Percentiles rank a stretch among this genome's conserved stretches.
Evolutionary conservation across 345 rosid species (phyloP).

Genomic region (Heritiera littoralis): DNA sequence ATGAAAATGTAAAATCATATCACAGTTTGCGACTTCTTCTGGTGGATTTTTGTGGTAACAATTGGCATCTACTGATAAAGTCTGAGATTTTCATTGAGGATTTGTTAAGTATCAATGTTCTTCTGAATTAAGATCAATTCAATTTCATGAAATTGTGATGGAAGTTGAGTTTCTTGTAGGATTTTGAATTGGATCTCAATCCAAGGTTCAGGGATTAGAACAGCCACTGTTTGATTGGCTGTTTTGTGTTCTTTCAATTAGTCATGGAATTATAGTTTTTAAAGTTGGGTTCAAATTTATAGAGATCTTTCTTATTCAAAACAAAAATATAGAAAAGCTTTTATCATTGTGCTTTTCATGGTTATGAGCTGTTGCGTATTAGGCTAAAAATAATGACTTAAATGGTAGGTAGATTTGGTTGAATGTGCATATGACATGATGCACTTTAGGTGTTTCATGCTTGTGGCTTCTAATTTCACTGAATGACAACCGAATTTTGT

Average conservation of each 20-base stretch:
- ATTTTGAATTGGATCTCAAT: background rate
- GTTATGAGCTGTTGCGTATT: background rate
- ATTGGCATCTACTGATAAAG: background rate
- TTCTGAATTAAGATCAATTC: background rate
- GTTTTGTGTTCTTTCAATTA: background rate
- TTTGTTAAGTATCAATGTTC: background rate
- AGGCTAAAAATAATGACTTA: background rate
- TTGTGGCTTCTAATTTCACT: background rate
- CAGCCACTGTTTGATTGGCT: background rate
- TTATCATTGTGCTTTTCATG: background rate
- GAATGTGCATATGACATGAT: background rate
- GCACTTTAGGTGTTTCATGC: background rate
- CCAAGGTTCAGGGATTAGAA: background rate
- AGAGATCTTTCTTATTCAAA: background rate
- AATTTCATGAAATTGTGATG: background rate
- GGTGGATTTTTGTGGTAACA: background rate
- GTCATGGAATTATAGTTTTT: background rate
- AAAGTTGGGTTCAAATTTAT: background rate
- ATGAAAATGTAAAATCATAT: background rate
- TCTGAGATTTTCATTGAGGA: background rate
- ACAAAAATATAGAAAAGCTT: background rate
- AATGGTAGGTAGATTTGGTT: background rate
- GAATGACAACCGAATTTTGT: background rate
- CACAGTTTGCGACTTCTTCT: background rate
- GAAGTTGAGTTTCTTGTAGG: background rate